Percentiles rank a stretch among this genome's conserved stretches.
phyloP scores from a whole-genome alignment of 2,329 filamentous ascomycete species.

The Neopestalotiopsis rosae region DNA sequence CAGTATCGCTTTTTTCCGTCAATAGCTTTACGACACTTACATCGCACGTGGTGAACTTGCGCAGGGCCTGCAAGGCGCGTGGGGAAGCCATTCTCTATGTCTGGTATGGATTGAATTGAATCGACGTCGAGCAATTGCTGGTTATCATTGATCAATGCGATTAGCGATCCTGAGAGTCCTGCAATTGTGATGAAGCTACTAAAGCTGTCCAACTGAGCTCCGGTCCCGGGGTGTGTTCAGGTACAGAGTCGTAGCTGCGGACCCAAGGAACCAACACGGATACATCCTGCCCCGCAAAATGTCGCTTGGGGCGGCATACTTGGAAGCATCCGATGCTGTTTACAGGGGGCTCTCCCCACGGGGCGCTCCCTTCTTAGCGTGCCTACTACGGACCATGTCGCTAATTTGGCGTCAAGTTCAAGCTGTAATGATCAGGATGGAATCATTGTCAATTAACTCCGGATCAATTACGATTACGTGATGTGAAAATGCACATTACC shows the following conservation, averaged over 20 bases:
- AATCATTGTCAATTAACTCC: no score
- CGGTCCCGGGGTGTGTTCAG: background rate
- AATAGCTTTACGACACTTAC: slow-evolving; percentile 1
- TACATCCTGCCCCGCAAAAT: no score
- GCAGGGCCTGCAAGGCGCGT: background rate
- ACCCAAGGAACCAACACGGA: no score
- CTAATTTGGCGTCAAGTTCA: no score
- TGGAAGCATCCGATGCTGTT: no score
- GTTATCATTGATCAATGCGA: background rate
- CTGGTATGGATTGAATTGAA: background rate
- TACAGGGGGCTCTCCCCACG: no score
- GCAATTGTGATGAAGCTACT: background rate
- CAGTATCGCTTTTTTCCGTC: background rate
- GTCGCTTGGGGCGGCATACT: no score
- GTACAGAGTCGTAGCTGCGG: no score
- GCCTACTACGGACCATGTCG: no score
- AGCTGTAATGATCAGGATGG: no score
- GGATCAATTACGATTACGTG: background rate
- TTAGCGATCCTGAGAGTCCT: background rate
- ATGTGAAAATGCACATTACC: background rate
- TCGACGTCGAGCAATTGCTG: background rate
- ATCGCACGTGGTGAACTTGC: slow-evolving; percentile 17
- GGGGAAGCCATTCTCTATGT: slow-evolving; percentile 8
- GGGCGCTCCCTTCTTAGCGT: no score
- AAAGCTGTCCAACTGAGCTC: background rate